Percentiles rank a stretch among this genome's conserved stretches.
Conservation (phyloP, 768 basidiomycete genomes). For the Tylopilus cervinicoccineus region DNA sequence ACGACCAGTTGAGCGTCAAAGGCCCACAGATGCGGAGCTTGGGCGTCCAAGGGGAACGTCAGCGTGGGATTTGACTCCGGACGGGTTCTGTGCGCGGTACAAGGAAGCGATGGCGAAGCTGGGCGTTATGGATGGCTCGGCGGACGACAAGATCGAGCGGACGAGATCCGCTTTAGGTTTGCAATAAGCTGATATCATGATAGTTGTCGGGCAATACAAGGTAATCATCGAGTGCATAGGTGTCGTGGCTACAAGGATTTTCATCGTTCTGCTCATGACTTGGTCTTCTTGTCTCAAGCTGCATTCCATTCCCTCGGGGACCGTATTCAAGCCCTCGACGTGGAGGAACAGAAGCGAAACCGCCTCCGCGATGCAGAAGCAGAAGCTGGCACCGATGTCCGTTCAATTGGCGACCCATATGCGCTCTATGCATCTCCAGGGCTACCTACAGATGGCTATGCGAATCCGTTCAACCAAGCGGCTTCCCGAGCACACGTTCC, state of each 20-base stretch:
- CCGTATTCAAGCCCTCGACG: slow-evolving; percentile 73
- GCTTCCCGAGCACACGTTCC: slow-evolving; percentile 73
- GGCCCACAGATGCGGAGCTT: slow-evolving; percentile 85
- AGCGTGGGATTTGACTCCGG: slow-evolving; percentile 74
- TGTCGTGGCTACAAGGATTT: not conserved
- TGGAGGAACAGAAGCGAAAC: slow-evolving; percentile 82
- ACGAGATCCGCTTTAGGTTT: slow-evolving; percentile 53
- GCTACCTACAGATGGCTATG: slow-evolving; percentile 40
- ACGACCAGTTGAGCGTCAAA: slow-evolving; percentile 89
- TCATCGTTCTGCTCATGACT: not conserved
- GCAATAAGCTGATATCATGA: slow-evolving; percentile 66
- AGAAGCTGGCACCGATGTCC: slow-evolving; percentile 61
- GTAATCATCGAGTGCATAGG: slow-evolving; percentile 37
- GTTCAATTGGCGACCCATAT: slow-evolving; percentile 62
- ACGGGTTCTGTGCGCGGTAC: slow-evolving; percentile 87
- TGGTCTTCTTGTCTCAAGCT: slow-evolving; percentile 81
- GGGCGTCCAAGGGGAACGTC: slow-evolving; percentile 66
- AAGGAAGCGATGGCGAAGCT: slow-evolving; percentile 53
- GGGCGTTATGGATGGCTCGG: slow-evolving; percentile 57
- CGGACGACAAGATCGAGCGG: slow-evolving; percentile 58
- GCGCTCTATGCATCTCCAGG: slow-evolving; percentile 67
- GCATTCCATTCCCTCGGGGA: slow-evolving; percentile 92
- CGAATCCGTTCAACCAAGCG: slow-evolving; percentile 46
- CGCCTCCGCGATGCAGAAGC: slow-evolving; percentile 72
- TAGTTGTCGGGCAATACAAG: slow-evolving; percentile 81